Evolutionary conservation across 2,329 filamentous ascomycete genomes (phyloP).

Genomic region (Didymellaceae sp.): DNA sequence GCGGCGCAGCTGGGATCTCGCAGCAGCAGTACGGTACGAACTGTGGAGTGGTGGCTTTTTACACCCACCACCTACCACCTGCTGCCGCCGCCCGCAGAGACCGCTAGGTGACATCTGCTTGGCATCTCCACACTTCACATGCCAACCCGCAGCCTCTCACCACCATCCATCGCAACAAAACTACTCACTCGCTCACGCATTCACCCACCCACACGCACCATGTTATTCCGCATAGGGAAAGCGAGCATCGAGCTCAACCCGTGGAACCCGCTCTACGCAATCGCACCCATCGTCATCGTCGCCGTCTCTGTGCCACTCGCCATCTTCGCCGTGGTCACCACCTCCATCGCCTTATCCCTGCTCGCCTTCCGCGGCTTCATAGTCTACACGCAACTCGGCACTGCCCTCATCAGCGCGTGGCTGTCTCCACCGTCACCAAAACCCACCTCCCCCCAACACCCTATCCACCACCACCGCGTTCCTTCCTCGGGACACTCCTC

Average conservation of each 20-base stretch:
- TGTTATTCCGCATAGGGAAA: conserved; percentile 24
- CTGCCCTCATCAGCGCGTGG: conserved; percentile 49
- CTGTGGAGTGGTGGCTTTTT: no score
- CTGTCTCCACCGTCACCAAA: conserved; percentile 37
- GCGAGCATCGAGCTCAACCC: conserved; percentile 25
- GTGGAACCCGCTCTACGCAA: conserved; percentile 42
- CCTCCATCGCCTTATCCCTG: conserved; percentile 46
- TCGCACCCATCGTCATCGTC: conserved; percentile 47
- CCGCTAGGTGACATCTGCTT: conserved; percentile 9
- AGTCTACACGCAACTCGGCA: conserved; percentile 52
- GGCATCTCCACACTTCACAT: conserved; percentile 29
- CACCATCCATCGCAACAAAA: no score
- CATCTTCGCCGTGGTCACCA: conserved; percentile 49
- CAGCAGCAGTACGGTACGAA: no score
- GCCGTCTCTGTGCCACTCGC: conserved; percentile 49
- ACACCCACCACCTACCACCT: neutral
- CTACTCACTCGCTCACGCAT: no score
- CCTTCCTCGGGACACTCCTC: conserved; percentile 33
- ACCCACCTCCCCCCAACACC: conserved; percentile 5
- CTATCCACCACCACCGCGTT: conserved; percentile 12
- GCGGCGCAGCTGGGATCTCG: no score
- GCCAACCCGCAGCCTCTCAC: no score
- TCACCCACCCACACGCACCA: neutral
- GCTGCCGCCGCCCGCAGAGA: neutral
- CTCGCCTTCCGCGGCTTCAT: conserved; percentile 50